Percentiles rank a stretch among this genome's conserved stretches.
These are phyloP conservation scores for Thraustotheca clavata DNA, from an alignment of 352 stramenopile species.

Conservation along the genomic window DNA sequence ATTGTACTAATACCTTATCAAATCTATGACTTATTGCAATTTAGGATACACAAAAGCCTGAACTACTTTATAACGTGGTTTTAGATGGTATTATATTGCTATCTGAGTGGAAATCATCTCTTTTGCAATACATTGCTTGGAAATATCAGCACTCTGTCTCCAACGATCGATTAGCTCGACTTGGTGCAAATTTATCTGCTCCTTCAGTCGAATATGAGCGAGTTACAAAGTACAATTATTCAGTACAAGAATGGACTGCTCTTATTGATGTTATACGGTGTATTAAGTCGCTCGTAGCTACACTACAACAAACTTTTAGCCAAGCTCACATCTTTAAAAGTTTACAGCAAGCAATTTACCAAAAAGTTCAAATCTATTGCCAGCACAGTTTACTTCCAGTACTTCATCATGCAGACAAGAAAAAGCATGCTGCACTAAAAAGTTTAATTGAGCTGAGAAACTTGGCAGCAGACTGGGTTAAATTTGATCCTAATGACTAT, in stretches of 20 bases:
- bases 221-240: constrained; percentile 66
- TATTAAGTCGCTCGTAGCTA: constrained; percentile 55
- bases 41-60: no score
- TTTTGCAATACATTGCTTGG: constrained; percentile 41
- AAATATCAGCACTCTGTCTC: constrained; percentile 50
- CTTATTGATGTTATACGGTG: constrained; percentile 55
- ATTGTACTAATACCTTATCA: no score
- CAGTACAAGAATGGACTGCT: constrained; percentile 38
- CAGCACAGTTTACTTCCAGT: constrained; percentile 67
- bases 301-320: constrained; percentile 30
- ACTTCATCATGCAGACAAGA: constrained; percentile 79
- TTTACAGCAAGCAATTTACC: constrained; percentile 52
- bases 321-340: constrained; percentile 27
- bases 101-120: constrained; percentile 46
- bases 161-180: no score
- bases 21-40: no score
- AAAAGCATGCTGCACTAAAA: constrained; percentile 54
- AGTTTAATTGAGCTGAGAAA: constrained; percentile 59
- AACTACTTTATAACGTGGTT: constrained; percentile 29
- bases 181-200: constrained; percentile 21
- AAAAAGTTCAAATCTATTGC: constrained; percentile 55
- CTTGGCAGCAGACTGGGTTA: constrained; percentile 33
- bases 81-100: constrained; percentile 32
- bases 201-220: constrained; percentile 57
- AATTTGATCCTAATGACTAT: constrained; percentile 35